Evolutionary conservation across 2,329 filamentous ascomycete species (phyloP).

Genomic region (Blumeriella jaapii): DNA sequence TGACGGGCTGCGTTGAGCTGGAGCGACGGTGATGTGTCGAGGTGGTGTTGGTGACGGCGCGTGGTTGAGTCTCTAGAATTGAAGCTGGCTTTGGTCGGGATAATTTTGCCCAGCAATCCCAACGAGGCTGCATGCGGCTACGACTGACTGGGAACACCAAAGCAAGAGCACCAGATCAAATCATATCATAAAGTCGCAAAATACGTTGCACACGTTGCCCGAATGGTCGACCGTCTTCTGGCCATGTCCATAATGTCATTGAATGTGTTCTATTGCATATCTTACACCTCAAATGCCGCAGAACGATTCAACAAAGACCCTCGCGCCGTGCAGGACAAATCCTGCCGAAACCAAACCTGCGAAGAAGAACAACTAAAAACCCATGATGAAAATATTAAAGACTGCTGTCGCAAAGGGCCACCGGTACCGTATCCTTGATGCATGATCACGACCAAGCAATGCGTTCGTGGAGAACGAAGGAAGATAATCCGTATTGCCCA

Average conservation of each 20-base stretch:
- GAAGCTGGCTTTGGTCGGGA: slow-evolving; percentile 11
- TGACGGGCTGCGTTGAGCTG: slow-evolving; percentile 41
- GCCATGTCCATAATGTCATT: slow-evolving; percentile 7
- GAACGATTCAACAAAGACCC: slow-evolving; percentile 24
- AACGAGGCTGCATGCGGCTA: slow-evolving; percentile 5
- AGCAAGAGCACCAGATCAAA: too few species aligned
- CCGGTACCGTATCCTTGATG: slow-evolving; percentile 16
- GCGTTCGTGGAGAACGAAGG: slow-evolving; percentile 15
- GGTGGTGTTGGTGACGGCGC: slow-evolving; percentile 15
- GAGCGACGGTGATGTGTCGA: slow-evolving; percentile 18
- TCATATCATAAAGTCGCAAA: too few species aligned
- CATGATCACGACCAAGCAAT: slow-evolving; percentile 13
- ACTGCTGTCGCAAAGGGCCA: slow-evolving; percentile 19
- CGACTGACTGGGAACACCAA: too few species aligned
- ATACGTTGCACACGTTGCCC: too few species aligned
- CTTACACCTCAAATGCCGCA: slow-evolving; percentile 28
- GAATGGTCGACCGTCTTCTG: too few species aligned
- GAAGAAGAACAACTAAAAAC: slow-evolving; percentile 22
- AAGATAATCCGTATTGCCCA: slow-evolving; percentile 10
- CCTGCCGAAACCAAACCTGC: slow-evolving; percentile 20
- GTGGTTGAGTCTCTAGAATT: slow-evolving; percentile 13
- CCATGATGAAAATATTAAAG: slow-evolving; percentile 27
- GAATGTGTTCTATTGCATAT: slow-evolving; percentile 28
- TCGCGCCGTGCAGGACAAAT: slow-evolving; percentile 25
- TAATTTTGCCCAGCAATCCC: slow-evolving; percentile 12